phyloP scores from a whole-genome alignment of 306 rosid species.

The Medicago truncatula region MtrunA17r5.0-ANR NC_053044.1:41021001-41021500 shows the following conservation, averaged over 20 bases:
- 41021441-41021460: conserved; percentile 56
- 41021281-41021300: conserved; percentile 85
- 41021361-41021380: conserved; percentile 66
- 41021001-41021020: conserved; percentile 19
- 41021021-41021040: conserved; percentile 90
- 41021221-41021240: conserved; percentile 1
- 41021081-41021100: conserved; percentile 85
- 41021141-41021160: conserved; percentile 51
- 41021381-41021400: conserved; percentile 85
- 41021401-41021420: conserved; percentile 92
- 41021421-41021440: conserved; percentile 73
- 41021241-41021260: conserved; percentile 60
- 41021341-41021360: conserved; percentile 86
- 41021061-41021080: conserved; percentile 82
- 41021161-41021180: background rate
- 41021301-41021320: conserved; percentile 93
- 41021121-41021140: conserved; percentile 94
- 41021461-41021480: conserved; percentile 52
- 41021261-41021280: conserved; percentile 86
- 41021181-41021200: background rate
- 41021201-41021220: background rate
- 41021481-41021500: conserved; percentile 44
- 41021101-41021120: conserved; percentile 79
- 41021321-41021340: conserved; percentile 84
- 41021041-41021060: conserved; percentile 94